Base-by-base conservation (phyloP, 345 rosid species). In the Syzygium grande region DNA sequence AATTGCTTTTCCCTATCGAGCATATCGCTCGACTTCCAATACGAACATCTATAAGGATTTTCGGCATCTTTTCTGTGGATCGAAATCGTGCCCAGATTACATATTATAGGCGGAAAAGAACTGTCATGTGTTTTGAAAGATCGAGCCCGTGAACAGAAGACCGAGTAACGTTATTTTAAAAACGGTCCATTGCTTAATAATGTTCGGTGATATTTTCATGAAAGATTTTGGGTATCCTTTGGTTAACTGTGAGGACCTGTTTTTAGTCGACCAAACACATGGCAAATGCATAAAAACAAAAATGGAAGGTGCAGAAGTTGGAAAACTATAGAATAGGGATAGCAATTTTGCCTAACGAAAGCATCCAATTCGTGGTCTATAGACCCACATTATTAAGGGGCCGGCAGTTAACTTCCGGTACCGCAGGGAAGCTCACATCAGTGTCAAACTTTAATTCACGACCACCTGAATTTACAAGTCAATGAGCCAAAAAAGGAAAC, bases 21-120 rank as follows among this genome's bases (percentile, higher is more conserved):
- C 23, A 58, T 22, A 9, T 23, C 46, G 25, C 23, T 58, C 11
- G 63, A 23, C n/a, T 23, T 58, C 19, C 5, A 13, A 0, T 27
- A 59, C 2, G 30, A 11, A 59, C 46, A 43, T 12, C 7, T 1
- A 3, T 11, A 29, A 59, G 8, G 68, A 59, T 27, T 29, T 59
- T 59, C 2, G 17, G 30, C 14, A 15, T 27, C 15, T 59, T 27
- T 2, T 5, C 5, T 27, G 4, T 27, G 8, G 2, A 59, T 27
- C 4, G 3, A 27, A 59, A 29, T 59, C 4, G 0, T 27, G 68
- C 17, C n/a, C 4, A 6, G 2, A n/a, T 4, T 61, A 13, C 0
- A 0, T 2, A n/a, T 17, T n/a, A 6, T 6, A 4, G 2, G 30
- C 3, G 9, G 30, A n/a, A 61, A 61, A 61, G 2, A 61, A 13